These are phyloP conservation scores for Schizophyllum commune DNA, from an alignment of 1,284 basidiomycete species.

Conservation along the genomic window DNA sequence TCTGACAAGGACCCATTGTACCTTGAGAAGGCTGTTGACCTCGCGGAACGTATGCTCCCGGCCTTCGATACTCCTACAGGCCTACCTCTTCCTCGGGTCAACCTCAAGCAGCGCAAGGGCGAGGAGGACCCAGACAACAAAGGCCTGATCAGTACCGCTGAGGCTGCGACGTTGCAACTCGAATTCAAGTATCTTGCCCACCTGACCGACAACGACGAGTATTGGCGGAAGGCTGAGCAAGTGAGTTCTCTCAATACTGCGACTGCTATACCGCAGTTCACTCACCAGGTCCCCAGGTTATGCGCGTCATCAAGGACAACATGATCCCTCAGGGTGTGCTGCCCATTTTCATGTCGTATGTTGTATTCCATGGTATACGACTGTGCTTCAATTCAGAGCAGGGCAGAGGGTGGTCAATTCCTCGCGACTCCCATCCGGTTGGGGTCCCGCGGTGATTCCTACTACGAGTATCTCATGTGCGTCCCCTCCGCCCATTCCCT, in stretches of 20 bases:
- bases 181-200: slow-evolving; percentile 88
- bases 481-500: slow-evolving; percentile 18
- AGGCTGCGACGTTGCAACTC: slow-evolving; percentile 78
- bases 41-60: slow-evolving; percentile 81
- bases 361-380: background rate
- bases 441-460: slow-evolving; percentile 91
- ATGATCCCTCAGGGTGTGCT: slow-evolving; percentile 65
- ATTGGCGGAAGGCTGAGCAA: slow-evolving; percentile 77
- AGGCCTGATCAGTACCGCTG: slow-evolving; percentile 74
- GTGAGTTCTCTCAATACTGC: too few relatives aligned
- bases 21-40: slow-evolving; percentile 70
- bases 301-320: slow-evolving; percentile 61
- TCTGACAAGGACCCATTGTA: slow-evolving; percentile 57
- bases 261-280: slow-evolving; percentile 7
- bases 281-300: slow-evolving; percentile 40
- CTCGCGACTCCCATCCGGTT: slow-evolving; percentile 75
- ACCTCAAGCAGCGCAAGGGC: slow-evolving; percentile 61
- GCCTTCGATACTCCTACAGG: slow-evolving; percentile 80
- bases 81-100: slow-evolving; percentile 75
- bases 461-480: slow-evolving; percentile 87
- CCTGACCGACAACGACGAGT: slow-evolving; percentile 68
- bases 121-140: slow-evolving; percentile 60
- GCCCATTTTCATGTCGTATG: slow-evolving; percentile 80
- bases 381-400: slow-evolving; percentile 1
- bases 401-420: slow-evolving; percentile 52